Percentiles rank a stretch among this genome's conserved stretches.
Conservation (phyloP, 176 grass and related monocot genomes). For the Musa troglodytarum region DNA sequence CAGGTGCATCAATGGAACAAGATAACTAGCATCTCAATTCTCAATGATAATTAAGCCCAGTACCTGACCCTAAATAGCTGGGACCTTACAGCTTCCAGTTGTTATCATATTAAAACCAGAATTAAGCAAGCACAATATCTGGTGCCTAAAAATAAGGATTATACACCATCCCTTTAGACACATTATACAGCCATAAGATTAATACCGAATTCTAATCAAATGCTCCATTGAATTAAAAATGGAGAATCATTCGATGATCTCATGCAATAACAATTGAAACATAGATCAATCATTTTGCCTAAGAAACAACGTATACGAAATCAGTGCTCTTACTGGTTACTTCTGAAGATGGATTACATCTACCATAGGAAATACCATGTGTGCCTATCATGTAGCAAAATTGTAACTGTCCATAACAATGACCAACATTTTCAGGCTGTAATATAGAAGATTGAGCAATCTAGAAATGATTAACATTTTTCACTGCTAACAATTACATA, state of each 20-base stretch:
- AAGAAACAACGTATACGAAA: background rate
- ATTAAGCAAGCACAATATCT: background rate
- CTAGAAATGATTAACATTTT: background rate
- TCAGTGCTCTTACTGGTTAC: background rate
- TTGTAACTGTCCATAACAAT: background rate
- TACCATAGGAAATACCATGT: too few species aligned
- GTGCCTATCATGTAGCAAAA: background rate
- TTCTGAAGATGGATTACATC: background rate
- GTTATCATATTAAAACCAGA: background rate
- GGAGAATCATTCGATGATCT: background rate
- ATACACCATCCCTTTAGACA: background rate
- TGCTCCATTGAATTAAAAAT: background rate
- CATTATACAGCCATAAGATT: background rate
- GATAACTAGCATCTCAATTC: background rate
- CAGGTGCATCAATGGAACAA: background rate
- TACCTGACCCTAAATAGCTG: background rate
- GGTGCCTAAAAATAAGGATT: too few species aligned
- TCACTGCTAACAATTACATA: background rate
- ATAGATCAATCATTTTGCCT: background rate
- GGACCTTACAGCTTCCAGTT: background rate
- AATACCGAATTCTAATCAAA: background rate
- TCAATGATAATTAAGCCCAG: background rate
- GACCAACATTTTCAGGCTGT: background rate
- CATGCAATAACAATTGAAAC: background rate
- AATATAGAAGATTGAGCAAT: background rate